Evolutionary conservation across 129 eudicot genomes (phyloP).

Genomic region (Arctium minus): DNA sequence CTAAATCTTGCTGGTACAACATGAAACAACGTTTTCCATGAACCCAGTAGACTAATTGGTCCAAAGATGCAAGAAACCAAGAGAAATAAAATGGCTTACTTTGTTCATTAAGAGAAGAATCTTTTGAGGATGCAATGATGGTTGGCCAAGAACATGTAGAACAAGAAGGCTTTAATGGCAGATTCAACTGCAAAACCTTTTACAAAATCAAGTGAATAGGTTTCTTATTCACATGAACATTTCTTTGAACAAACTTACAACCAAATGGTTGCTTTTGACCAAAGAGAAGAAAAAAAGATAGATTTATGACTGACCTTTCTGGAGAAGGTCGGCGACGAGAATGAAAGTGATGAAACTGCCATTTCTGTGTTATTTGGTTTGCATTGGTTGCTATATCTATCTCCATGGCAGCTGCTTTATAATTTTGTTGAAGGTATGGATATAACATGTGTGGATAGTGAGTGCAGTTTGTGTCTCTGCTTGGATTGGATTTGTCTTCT

Average conservation of each 20-base stretch:
- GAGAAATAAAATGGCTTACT: conserved; percentile 26
- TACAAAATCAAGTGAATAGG: not conserved
- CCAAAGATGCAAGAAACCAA: not conserved
- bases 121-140: conserved; percentile 36
- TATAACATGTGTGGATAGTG: conserved; percentile 28
- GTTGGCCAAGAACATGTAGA: conserved; percentile 28
- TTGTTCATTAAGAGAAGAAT: conserved; percentile 28
- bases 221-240: not conserved
- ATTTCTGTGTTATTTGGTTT: conserved; percentile 28
- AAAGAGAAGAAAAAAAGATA: not conserved
- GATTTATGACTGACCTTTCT: conserved; percentile 37
- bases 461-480: conserved; percentile 14
- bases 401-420: conserved; percentile 11
- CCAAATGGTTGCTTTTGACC: not conserved
- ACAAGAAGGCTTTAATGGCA: conserved; percentile 32
- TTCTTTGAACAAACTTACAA: not conserved
- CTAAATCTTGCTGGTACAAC: not conserved
- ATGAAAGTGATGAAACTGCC: conserved; percentile 69
- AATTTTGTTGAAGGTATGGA: conserved; percentile 1
- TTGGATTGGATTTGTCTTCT: conserved; percentile 13
- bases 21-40: not conserved
- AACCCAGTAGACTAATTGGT: not conserved
- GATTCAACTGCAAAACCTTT: conserved; percentile 32
- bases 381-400: conserved; percentile 1
- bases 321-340: conserved; percentile 38